Evolutionary conservation across 2,329 filamentous ascomycete genomes (phyloP).

Genomic region (Amauroascus verrucosus): DNA sequence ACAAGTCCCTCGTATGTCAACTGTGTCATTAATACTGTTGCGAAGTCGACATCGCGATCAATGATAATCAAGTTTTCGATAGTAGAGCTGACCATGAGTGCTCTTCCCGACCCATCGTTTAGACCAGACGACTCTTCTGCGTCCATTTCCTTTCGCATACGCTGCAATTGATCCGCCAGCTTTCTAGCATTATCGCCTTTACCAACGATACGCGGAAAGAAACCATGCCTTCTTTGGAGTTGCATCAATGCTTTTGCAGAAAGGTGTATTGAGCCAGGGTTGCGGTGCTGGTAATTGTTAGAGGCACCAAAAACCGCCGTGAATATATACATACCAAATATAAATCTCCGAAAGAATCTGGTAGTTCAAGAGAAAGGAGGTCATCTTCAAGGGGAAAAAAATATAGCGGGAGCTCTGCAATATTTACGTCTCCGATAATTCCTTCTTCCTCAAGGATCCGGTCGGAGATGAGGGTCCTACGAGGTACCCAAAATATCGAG

Average conservation of each 20-base stretch:
- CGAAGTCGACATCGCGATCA: conserved; percentile 88
- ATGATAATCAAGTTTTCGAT: conserved; percentile 90
- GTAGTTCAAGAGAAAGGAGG: conserved; percentile 78
- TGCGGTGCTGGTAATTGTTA: conserved; percentile 52
- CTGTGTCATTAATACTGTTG: conserved; percentile 84
- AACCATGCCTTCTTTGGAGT: conserved; percentile 79
- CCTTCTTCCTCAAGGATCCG: conserved; percentile 85
- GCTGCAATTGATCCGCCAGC: conserved; percentile 73
- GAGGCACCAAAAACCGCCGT: conserved; percentile 13
- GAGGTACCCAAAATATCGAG: conserved; percentile 90
- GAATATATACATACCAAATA: conserved; percentile 52
- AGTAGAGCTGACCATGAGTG: conserved; percentile 71
- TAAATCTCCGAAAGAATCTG: conserved; percentile 75
- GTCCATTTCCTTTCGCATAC: conserved; percentile 85
- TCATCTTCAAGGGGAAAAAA: conserved; percentile 91
- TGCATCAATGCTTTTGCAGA: conserved; percentile 88
- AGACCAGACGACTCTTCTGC: conserved; percentile 60
- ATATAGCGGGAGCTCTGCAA: conserved; percentile 74
- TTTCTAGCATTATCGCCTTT: conserved; percentile 91
- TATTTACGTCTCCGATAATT: conserved; percentile 82
- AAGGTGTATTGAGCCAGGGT: conserved; percentile 81
- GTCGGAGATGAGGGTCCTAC: conserved; percentile 83
- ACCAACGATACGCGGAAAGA: conserved; percentile 88
- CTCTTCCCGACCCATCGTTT: conserved; percentile 46
- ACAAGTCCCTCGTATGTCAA: conserved; percentile 93